Evolutionary conservation across 345 rosid genomes (phyloP).

Genomic region (Aegle marmelos): DNA sequence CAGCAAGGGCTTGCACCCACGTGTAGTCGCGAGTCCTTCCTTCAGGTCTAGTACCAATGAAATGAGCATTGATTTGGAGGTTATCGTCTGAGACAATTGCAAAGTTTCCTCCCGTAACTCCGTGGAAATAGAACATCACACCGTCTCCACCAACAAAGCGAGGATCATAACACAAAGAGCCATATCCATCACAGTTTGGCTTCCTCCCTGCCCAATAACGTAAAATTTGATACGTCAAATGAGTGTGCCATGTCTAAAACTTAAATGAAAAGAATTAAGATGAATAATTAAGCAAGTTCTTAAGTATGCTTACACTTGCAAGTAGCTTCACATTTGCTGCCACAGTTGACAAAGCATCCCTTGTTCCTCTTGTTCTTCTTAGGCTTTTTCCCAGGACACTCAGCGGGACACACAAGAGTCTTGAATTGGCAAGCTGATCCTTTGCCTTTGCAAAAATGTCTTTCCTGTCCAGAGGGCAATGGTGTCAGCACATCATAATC

Average conservation of each 20-base stretch:
- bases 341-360: conserved; percentile 70
- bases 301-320: conserved; percentile 65
- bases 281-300: background rate
- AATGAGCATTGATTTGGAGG: conserved; percentile 68
- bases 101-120: conserved; percentile 58
- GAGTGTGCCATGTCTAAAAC: no score
- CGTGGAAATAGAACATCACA: conserved; percentile 79
- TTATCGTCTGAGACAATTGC: conserved; percentile 62
- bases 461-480: conserved; percentile 44
- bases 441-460: conserved; percentile 35
- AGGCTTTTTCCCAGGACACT: conserved; percentile 72
- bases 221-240: background rate
- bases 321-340: conserved; percentile 71
- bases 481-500: conserved; percentile 32
- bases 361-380: conserved; percentile 53
- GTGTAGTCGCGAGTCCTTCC: conserved; percentile 64
- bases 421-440: conserved; percentile 36
- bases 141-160: conserved; percentile 82
- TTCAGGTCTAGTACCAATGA: conserved; percentile 56
- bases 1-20: conserved; percentile 69
- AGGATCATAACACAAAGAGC: conserved; percentile 76
- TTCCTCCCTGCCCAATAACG: conserved; percentile 37
- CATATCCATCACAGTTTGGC: conserved; percentile 53
- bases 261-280: background rate
- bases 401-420: conserved; percentile 56